Evolutionary conservation across 768 basidiomycete genomes (phyloP).

Genomic region (Xerocomus brunneocitrinus): DNA sequence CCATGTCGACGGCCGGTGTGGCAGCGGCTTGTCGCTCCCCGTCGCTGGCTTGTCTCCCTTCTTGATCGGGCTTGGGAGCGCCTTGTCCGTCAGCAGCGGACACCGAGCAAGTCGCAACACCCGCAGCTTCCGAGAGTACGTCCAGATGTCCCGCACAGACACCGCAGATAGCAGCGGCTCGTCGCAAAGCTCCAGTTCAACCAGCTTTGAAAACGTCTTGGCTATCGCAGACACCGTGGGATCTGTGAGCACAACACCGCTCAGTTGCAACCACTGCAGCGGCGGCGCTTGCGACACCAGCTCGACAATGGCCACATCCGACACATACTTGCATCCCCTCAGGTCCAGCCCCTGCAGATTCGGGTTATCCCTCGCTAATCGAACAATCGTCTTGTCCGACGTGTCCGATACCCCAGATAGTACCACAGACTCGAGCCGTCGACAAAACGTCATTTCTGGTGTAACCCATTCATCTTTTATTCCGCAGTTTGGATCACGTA

Average conservation of each 20-base stretch:
- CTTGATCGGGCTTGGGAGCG: conserved; percentile 57
- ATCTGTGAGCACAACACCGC: conserved; percentile 60
- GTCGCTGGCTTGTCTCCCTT: conserved; percentile 28
- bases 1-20: conserved; percentile 55
- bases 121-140: conserved; percentile 72
- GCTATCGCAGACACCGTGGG: conserved; percentile 63
- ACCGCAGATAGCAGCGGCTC: conserved; percentile 63
- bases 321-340: conserved; percentile 67
- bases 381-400: conserved; percentile 63
- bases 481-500: conserved; percentile 38
- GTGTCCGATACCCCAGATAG: conserved; percentile 65
- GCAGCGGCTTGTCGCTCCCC: conserved; percentile 46
- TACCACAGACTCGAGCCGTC: conserved; percentile 62
- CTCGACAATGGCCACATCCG: conserved; percentile 72
- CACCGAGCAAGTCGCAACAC: conserved; percentile 77
- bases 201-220: conserved; percentile 67
- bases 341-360: conserved; percentile 75
- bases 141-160: conserved; percentile 78
- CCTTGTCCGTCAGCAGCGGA: conserved; percentile 68
- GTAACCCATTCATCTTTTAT: conserved; percentile 61
- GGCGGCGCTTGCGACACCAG: conserved; percentile 64
- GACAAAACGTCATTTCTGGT: conserved; percentile 50
- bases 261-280: conserved; percentile 72
- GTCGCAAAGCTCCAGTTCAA: conserved; percentile 76
- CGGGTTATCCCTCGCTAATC: conserved; percentile 57